These are phyloP conservation scores for Mycena sp. DNA, from an alignment of 1,284 basidiomycete species.

Conservation along the genomic window DNA sequence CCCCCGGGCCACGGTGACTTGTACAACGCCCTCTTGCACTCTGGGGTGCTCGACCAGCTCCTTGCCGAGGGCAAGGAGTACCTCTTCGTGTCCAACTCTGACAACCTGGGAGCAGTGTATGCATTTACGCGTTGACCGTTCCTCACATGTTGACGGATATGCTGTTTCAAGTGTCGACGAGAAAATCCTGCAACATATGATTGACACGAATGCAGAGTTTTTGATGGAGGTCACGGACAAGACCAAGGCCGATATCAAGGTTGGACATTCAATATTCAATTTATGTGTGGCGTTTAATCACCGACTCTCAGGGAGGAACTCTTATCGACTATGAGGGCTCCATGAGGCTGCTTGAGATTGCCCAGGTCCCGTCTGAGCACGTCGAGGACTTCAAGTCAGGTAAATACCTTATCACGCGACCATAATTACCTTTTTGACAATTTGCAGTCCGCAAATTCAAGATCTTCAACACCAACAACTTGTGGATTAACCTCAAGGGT, in stretches of 20 bases:
- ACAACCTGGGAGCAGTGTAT: constrained; percentile 97
- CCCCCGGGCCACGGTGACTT: constrained; percentile 99
- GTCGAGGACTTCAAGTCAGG: constrained; percentile 98
- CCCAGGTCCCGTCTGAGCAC: constrained; percentile 98
- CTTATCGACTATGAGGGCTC: constrained; percentile 97
- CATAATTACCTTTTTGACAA: constrained; percentile 14
- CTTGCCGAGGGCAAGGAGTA: constrained; percentile 98
- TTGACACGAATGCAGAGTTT: constrained; percentile 89
- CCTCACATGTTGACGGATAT: constrained; percentile 27
- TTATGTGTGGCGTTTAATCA: constrained; percentile 6
- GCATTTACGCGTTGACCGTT: constrained; percentile 52
- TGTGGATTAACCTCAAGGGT: constrained; percentile 95
- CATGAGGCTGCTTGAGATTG: constrained; percentile 96
- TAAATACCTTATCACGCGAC: constrained; percentile 36
- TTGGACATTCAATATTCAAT: constrained; percentile 31
- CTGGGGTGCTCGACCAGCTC: constrained; percentile 95
- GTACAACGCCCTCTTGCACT: constrained; percentile 94
- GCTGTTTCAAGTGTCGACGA: constrained; percentile 73
- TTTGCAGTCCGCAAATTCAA: constrained; percentile 87
- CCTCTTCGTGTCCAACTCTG: constrained; percentile 99
- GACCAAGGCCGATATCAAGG: constrained; percentile 99
- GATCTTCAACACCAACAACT: constrained; percentile 98
- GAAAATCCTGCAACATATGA: constrained; percentile 90
- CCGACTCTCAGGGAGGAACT: constrained; percentile 83
- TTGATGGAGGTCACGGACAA: constrained; percentile 99